Evolutionary conservation across 2,329 filamentous ascomycete genomes (phyloP).

Genomic region (Bisporella sp.): DNA sequence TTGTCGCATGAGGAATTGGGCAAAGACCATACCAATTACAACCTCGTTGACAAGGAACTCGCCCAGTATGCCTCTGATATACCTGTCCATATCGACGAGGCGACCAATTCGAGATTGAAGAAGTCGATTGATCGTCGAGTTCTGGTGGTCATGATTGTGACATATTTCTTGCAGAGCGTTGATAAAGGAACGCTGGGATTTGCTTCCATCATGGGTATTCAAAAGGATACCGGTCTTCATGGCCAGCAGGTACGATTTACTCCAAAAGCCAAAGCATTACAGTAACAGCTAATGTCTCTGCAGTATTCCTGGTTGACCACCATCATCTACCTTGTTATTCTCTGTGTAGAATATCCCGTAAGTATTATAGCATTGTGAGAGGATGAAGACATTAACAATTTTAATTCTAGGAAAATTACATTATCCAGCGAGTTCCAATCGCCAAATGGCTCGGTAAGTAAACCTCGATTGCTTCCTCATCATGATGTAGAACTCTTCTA

Average conservation of each 20-base stretch:
- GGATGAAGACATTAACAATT: too few relatives aligned
- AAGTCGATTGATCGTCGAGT: slow-evolving; percentile 61
- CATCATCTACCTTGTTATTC: slow-evolving; percentile 18
- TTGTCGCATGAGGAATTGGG: too few relatives aligned
- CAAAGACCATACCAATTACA: slow-evolving; percentile 34
- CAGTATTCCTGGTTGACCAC: slow-evolving; percentile 22
- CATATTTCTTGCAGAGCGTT: slow-evolving; percentile 38
- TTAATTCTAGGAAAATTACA: slow-evolving; percentile 16
- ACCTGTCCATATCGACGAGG: slow-evolving; percentile 50
- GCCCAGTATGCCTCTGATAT: slow-evolving; percentile 59
- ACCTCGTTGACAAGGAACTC: slow-evolving; percentile 61
- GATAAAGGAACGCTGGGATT: slow-evolving; percentile 25
- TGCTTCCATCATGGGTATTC: slow-evolving; percentile 22
- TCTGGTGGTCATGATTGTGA: slow-evolving; percentile 60
- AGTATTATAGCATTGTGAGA: too few relatives aligned
- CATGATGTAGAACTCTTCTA: too few relatives aligned
- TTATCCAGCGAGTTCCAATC: slow-evolving; percentile 30
- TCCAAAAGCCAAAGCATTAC: slow-evolving; percentile 36
- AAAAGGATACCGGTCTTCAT: slow-evolving; percentile 17
- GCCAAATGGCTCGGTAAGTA: slow-evolving; percentile 27
- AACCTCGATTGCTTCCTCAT: too few relatives aligned
- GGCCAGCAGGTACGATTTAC: slow-evolving; percentile 62
- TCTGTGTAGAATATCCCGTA: slow-evolving; percentile 32
- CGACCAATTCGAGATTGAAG: slow-evolving; percentile 54
- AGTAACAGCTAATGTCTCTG: neutral